Evolutionary conservation across 495 filamentous ascomycete species (phyloP), one percentile per base, ranked within the genome.

Genomic region (Ramalina intermedia): DNA sequence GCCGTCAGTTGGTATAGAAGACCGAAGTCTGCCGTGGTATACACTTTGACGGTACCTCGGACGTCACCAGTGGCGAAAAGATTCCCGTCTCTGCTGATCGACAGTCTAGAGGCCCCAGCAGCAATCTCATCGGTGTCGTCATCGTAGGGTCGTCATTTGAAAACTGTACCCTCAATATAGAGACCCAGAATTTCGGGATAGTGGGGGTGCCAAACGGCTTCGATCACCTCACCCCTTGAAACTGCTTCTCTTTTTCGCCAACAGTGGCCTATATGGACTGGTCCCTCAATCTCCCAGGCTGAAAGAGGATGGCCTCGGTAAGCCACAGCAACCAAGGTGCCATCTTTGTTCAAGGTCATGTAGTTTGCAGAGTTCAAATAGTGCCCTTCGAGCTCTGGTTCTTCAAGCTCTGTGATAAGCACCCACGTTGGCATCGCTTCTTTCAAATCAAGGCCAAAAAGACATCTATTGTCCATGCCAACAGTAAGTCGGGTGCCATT

Each of bases 111-210:
- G 16, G 51, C 60, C 18, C 52, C 53, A 13, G 49, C 52, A 3
- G 26, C n/a, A 41, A 58, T 50, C 37, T 60, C 57, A 14, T 52
- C 40, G 9, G 41, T 43, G 14, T 54, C 41, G 11, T 44, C 58
- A n/a, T 60, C 55, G 21, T 58, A 51, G 23, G 58, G 58, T 35
- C 48, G 14, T 58, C 60, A 62, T 42, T 51, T 60, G 49, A 62
- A 62, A 13, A 62, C 29, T 17, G 50, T 45, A 0, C 60, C 58
- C 47, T 58, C 60, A 35, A 56, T 52, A 16, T 61, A 58, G 12
- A 62, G 45, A 27, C 60, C 58, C n/a, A 58, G 21, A n/a, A 62
- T 11, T 40, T 62, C 58, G 35, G 29, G 49, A 11, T 18, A 36
- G n/a, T 58, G 41, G 4, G 58, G 58, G 27, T 62, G 52, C 60